Conservation (phyloP, 768 basidiomycete species). For the Termitomyces sp. region DNA sequence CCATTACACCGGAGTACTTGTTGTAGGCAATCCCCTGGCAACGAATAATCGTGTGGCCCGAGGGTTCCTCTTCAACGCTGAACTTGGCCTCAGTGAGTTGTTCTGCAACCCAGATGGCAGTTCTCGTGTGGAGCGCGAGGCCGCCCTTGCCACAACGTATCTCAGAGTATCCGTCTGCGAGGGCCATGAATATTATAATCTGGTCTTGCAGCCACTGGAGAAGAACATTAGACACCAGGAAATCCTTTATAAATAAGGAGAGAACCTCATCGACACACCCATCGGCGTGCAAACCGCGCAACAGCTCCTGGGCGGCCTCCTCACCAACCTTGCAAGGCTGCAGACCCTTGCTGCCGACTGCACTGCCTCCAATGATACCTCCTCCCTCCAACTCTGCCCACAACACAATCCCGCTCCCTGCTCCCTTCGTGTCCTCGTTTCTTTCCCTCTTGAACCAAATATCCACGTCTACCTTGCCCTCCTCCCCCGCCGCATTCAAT, state of each 20-base stretch:
- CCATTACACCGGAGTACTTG: constrained; percentile 1
- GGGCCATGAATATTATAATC: constrained; percentile 71
- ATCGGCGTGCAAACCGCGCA: constrained; percentile 52
- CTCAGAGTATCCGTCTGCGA: constrained; percentile 60
- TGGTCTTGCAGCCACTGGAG: constrained; percentile 58
- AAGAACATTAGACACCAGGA: background rate
- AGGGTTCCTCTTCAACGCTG: constrained; percentile 37
- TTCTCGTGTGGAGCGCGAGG: constrained; percentile 62
- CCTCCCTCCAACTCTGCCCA: constrained; percentile 72
- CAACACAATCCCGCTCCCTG: constrained; percentile 66
- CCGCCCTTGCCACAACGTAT: constrained; percentile 52
- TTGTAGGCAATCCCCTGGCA: constrained; percentile 49
- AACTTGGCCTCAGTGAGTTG: constrained; percentile 67
- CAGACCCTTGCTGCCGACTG: constrained; percentile 50
- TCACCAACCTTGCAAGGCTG: constrained; percentile 45
- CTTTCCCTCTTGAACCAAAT: constrained; percentile 38
- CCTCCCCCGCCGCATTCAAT: constrained; percentile 10
- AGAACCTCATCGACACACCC: constrained; percentile 73
- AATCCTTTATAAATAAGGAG: background rate
- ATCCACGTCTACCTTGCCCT: constrained; percentile 26
- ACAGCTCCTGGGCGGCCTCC: constrained; percentile 55
- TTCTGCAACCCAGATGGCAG: constrained; percentile 73
- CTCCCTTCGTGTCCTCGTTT: constrained; percentile 43
- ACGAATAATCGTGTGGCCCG: constrained; percentile 39
- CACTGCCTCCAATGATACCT: constrained; percentile 65